phyloP scores from a whole-genome alignment of 2,329 filamentous ascomycete genomes.

The Pseudopyricularia cyperi region DNA sequence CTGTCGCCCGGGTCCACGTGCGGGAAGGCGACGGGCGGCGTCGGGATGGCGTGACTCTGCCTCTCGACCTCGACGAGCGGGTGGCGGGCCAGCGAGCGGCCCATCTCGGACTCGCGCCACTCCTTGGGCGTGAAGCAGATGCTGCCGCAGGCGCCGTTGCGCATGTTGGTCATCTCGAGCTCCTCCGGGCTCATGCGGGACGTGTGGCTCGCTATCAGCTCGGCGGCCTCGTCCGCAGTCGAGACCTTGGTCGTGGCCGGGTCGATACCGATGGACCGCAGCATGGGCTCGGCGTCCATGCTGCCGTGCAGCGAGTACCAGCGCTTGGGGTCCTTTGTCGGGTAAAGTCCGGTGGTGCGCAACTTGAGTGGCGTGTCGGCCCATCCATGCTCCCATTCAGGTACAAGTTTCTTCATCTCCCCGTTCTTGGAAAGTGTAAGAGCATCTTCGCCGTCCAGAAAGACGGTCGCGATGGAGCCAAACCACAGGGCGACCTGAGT shows the following conservation, averaged over 20 bases:
- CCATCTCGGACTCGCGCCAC: slow-evolving; percentile 29
- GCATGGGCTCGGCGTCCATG: slow-evolving; percentile 24
- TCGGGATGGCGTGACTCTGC: slow-evolving; percentile 11
- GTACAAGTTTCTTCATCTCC: neutral
- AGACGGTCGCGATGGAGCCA: neutral
- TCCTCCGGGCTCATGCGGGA: slow-evolving; percentile 20
- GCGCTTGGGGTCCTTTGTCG: slow-evolving; percentile 26
- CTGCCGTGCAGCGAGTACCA: slow-evolving; percentile 38
- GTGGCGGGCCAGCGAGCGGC: slow-evolving; percentile 24
- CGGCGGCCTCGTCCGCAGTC: slow-evolving; percentile 15
- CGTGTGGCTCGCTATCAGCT: slow-evolving; percentile 18
- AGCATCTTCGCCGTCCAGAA: neutral
- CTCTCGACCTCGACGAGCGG: slow-evolving; percentile 26
- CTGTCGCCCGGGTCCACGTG: slow-evolving; percentile 12
- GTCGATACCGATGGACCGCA: slow-evolving; percentile 29
- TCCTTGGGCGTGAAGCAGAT: slow-evolving; percentile 28
- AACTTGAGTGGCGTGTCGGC: neutral
- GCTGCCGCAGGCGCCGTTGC: slow-evolving; percentile 26
- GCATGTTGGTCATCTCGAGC: slow-evolving; percentile 24
- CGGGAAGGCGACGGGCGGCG: slow-evolving; percentile 17
- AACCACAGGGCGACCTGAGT: neutral
- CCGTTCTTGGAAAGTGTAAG: neutral
- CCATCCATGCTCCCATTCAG: neutral
- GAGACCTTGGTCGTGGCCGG: slow-evolving; percentile 9
- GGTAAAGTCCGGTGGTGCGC: slow-evolving; percentile 21